phyloP scores from a whole-genome alignment of 2,329 filamentous ascomycete genomes.

The Botryotinia narcissicola region DNA sequence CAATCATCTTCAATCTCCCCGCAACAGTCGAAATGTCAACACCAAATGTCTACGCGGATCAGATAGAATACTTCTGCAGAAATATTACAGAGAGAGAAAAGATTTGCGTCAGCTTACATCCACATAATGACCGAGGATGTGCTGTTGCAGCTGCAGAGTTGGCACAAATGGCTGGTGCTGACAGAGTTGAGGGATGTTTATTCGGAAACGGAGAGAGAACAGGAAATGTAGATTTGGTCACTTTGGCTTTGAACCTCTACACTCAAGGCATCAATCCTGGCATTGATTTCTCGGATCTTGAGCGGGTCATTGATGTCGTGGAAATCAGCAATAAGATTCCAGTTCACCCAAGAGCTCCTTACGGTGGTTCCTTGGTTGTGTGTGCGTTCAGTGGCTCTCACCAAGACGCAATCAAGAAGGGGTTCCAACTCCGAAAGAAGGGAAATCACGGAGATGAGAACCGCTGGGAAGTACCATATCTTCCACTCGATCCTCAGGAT shows the following conservation, averaged over 20 bases:
- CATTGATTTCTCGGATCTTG: conserved; percentile 89
- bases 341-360: conserved; percentile 83
- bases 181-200: conserved; percentile 89
- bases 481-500: conserved; percentile 88
- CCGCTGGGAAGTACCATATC: conserved; percentile 85
- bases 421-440: conserved; percentile 69
- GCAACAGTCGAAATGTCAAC: conserved; percentile 95
- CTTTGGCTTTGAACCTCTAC: conserved; percentile 88
- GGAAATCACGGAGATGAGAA: conserved; percentile 40
- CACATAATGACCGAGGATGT: conserved; percentile 91
- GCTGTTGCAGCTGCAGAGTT: conserved; percentile 87
- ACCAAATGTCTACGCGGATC: conserved; percentile 92
- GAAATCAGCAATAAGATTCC: conserved; percentile 95
- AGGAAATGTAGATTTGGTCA: conserved; percentile 93
- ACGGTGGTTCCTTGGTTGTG: conserved; percentile 87
- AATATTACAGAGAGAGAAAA: conserved; percentile 83
- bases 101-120: conserved; percentile 84
- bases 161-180: conserved; percentile 93
- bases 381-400: conserved; percentile 90
- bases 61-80: conserved; percentile 92
- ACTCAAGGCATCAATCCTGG: conserved; percentile 84
- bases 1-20: conserved; percentile 95
- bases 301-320: conserved; percentile 80
- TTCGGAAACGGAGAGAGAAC: conserved; percentile 96
- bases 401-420: conserved; percentile 96